Base-by-base conservation (phyloP, 192 early-diverging fungal genomes). In the Podochytrium sp. region DNA sequence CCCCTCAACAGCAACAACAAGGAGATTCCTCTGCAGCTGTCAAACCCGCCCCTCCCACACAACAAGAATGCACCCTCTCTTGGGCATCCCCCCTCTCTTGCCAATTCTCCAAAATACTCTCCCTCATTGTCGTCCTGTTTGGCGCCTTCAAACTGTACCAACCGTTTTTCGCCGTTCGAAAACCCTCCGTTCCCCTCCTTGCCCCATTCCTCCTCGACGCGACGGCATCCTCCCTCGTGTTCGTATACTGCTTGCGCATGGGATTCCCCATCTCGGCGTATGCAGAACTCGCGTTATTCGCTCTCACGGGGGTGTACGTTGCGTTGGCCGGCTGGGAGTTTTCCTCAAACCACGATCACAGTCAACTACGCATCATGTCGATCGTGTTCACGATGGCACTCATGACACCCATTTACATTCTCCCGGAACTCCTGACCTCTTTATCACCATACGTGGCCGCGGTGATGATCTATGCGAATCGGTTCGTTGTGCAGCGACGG, bases 161-260 rank as follows among this genome's bases (percentile, higher is more conserved):
- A 25, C 33, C 66, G 6, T 39, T 69, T 16, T 61, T 55, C 30
- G 29, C 51, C n/a, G 14, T 30, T 34, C 49, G 33, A 34, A 20
- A 23, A 33, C 38, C 38, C 52, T 38, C 47, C 30, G 38, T 55
- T 18, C 25, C 66, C 2, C 49, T 41, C 25, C 12, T 33, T 29
- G 30, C 18, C 37, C 66, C 66, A 12, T 69, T 34, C 38, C 10
- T 56, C 27, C 33, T 69, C 14, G 66, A 69, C 38, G 66, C 66
- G 23, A 20, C 35, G 4, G 66, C 66, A 6, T 69, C 66, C 23
- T 52, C 37, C n/a, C 66, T 69, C 27, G 52, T 69, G 14, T n/a
- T 69, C 32, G 66, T 41, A 2, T 34, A n/a, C 33, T 52, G 51
- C 51, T 10, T 69, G 25, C 32, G 49, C 7, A 41, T 18, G 32